phyloP scores from a whole-genome alignment of 805 yeast species.

The Teunomyces lycoperdinae region DNA sequence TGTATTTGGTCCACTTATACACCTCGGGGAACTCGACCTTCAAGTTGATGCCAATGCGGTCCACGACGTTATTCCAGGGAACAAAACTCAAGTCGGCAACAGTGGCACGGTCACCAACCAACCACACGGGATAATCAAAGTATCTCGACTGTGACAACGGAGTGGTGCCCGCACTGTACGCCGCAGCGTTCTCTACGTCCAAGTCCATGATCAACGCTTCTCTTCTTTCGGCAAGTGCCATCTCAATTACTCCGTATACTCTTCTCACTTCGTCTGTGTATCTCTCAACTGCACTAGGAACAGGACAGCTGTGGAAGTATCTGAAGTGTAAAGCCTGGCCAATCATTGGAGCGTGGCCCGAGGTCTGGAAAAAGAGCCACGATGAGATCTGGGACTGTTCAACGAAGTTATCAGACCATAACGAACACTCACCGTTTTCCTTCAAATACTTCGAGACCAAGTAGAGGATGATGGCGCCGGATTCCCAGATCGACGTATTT shows the following conservation, averaged over 20 bases:
- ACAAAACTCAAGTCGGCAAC: conserved; percentile 91
- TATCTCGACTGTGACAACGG: conserved; percentile 81
- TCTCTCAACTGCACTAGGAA: conserved; percentile 86
- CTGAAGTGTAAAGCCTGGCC: conserved; percentile 95
- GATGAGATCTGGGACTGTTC: conserved; percentile 83
- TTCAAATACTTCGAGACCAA: conserved; percentile 65
- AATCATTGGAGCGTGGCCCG: conserved; percentile 98
- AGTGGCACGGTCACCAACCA: conserved; percentile 77
- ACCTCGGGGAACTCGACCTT: conserved; percentile 91
- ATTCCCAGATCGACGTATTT: conserved; percentile 87
- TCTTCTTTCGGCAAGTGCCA: conserved; percentile 90
- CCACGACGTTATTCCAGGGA: conserved; percentile 96
- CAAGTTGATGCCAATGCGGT: conserved; percentile 84
- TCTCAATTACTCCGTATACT: conserved; percentile 90
- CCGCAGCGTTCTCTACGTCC: conserved; percentile 83
- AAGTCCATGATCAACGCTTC: conserved; percentile 87
- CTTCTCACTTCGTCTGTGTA: conserved; percentile 90
- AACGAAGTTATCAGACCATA: conserved; percentile 74
- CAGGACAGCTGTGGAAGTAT: conserved; percentile 81
- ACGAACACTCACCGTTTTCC: conserved; percentile 64
- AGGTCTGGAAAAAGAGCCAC: conserved; percentile 93
- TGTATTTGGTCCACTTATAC: conserved; percentile 90
- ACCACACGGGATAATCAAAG: conserved; percentile 93
- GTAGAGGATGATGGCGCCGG: conserved; percentile 87
- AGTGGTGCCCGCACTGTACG: conserved; percentile 83